phyloP scores from a whole-genome alignment of 73 alveolate species.

The Paramecium biaurelia region DNA sequence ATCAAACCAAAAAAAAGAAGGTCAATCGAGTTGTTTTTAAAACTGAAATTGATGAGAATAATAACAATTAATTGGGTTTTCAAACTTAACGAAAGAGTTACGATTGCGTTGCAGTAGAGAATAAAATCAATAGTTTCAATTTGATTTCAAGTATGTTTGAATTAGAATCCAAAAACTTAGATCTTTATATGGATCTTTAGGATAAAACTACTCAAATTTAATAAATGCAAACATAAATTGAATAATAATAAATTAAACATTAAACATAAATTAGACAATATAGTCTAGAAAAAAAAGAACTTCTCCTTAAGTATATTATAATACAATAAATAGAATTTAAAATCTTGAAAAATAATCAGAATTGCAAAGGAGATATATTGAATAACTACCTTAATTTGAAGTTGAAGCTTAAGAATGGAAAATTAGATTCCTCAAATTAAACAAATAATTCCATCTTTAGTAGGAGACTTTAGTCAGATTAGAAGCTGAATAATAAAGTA shows the following conservation, averaged over 20 bases:
- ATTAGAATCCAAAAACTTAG: background rate
- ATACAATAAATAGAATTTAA: background rate
- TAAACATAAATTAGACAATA: background rate
- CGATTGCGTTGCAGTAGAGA: background rate
- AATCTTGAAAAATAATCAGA: background rate
- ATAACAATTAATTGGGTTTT: background rate
- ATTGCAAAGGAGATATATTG: background rate
- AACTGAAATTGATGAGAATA: background rate
- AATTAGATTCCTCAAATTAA: background rate
- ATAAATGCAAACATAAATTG: background rate
- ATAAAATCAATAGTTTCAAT: background rate
- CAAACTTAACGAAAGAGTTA: background rate
- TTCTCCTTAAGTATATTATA: background rate
- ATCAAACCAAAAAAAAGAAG: background rate
- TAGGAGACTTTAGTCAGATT: background rate
- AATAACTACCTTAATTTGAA: background rate
- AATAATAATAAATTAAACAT: background rate
- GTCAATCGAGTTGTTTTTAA: background rate
- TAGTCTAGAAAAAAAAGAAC: background rate
- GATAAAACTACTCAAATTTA: background rate
- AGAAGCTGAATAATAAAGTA: background rate
- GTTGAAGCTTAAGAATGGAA: constrained; percentile 2
- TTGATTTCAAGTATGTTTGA: background rate
- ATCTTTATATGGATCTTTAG: background rate
- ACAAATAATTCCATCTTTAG: background rate